Base-by-base conservation (phyloP, 140 eudicot species). In the Senecio squalidus region DNA sequence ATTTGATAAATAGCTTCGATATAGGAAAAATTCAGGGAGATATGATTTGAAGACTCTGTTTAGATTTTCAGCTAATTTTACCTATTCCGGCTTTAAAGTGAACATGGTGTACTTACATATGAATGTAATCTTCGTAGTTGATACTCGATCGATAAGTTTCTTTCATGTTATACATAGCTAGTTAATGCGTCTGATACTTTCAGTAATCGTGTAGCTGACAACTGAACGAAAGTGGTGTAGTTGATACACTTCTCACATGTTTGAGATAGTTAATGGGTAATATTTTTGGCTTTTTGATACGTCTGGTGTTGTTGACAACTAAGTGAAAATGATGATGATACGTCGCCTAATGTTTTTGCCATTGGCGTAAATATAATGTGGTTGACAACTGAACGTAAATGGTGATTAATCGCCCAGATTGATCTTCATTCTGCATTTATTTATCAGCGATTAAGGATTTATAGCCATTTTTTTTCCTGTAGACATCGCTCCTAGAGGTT, bases 241-340 rank as follows among this genome's bases (percentile, higher is more conserved):
- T 58, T 58, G 34, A 58, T 58, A 22, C 36, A n/a, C 34, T 38
- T 39, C 8, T 58, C 38, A 8, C 51, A 58, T 58, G 65, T 40
- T 59, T 59, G 9, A 9, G 9, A 31, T 29, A 5, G 26, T 31
- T 55, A 55, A 30, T n/a, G n/a, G n/a, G n/a, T n/a, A n/a, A n/a
- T n/a, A n/a, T n/a, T n/a, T n/a, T n/a, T n/a, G n/a, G n/a, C n/a
- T n/a, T n/a, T n/a, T n/a, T n/a, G n/a, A n/a, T n/a, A n/a, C n/a
- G n/a, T n/a, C n/a, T n/a, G n/a, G n/a, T n/a, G n/a, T n/a, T n/a
- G n/a, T n/a, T n/a, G n/a, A n/a, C n/a, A n/a, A n/a, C n/a, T n/a
- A n/a, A n/a, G n/a, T n/a, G n/a, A n/a, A n/a, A n/a, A n/a, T n/a
- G n/a, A n/a, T n/a, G n/a, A n/a, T n/a, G n/a, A n/a, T n/a, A n/a